phyloP scores from a whole-genome alignment of 176 grass and related monocot species.

The Avena insularis region DNA sequence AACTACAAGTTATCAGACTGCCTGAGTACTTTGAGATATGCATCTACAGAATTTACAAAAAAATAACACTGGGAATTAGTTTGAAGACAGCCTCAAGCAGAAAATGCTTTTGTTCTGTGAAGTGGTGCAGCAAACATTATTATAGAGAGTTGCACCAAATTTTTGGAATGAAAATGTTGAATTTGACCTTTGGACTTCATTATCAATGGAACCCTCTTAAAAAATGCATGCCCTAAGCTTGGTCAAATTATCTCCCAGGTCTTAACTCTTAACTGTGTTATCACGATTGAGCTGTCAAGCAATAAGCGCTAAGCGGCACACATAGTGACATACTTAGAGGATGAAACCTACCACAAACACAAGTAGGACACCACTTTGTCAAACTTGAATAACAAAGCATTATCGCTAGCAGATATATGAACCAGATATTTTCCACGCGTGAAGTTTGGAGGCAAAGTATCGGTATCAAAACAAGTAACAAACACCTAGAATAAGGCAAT shows the following conservation, averaged over 20 bases:
- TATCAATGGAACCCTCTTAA: not conserved
- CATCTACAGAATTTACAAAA: not conserved
- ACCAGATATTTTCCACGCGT: not conserved
- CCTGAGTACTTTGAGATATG: not conserved
- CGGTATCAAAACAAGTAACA: not conserved
- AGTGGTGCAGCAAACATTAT: not conserved
- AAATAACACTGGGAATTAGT: not conserved
- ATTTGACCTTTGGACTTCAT: not conserved
- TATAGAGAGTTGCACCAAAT: not conserved
- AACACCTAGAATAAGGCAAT: not conserved
- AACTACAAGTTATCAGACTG: not conserved
- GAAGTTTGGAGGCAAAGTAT: not conserved
- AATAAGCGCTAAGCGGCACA: not conserved
- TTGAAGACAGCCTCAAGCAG: not conserved
- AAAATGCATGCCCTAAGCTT: not conserved
- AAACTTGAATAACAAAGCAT: conserved; percentile 11
- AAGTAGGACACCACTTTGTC: not conserved
- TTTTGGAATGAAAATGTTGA: not conserved
- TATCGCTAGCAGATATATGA: not conserved
- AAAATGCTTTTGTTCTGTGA: conserved; percentile 8
- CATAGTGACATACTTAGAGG: not conserved
- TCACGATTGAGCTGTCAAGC: not conserved
- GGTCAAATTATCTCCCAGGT: not conserved
- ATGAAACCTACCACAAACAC: not conserved
- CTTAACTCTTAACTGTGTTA: not conserved